These are phyloP conservation scores for Kernera saxatilis DNA, from an alignment of 345 rosid genomes.

Conservation along the genomic window DNA sequence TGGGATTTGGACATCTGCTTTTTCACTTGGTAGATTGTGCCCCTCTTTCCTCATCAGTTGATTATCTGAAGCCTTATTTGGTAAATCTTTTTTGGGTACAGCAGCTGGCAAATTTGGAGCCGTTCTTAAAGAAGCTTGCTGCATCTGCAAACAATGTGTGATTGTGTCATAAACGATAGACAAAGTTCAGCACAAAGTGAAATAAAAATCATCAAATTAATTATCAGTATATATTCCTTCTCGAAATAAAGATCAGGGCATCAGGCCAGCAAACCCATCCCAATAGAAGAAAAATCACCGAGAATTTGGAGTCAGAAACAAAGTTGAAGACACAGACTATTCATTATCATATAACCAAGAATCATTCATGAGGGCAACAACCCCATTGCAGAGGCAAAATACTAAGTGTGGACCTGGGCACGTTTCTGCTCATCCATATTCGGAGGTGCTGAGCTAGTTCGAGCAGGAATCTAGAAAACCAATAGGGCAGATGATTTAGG, in stretches of 20 bases:
- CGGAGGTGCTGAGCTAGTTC: slow-evolving; percentile 96
- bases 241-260: not conserved
- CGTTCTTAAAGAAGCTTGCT: slow-evolving; percentile 49
- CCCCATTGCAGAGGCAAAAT: not conserved
- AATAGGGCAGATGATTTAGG: slow-evolving; percentile 13
- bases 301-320: not conserved
- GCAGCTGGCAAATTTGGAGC: slow-evolving; percentile 53
- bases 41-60: slow-evolving; percentile 43
- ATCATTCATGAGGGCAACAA: not conserved
- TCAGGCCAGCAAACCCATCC: not conserved
- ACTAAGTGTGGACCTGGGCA: slow-evolving; percentile 53
- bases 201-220: not conserved
- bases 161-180: slow-evolving; percentile 6
- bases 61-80: slow-evolving; percentile 46
- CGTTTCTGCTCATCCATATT: slow-evolving; percentile 97
- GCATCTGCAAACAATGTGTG: slow-evolving; percentile 51
- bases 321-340: not conserved
- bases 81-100: slow-evolving; percentile 46
- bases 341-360: slow-evolving; percentile 4
- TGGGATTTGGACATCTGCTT: slow-evolving; percentile 52
- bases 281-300: not conserved
- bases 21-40: slow-evolving; percentile 40
- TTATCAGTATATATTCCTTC: not conserved
- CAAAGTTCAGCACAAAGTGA: not conserved
- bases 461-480: slow-evolving; percentile 71